Conservation (phyloP, 345 rosid species). For the Eucalyptus grandis region DNA sequence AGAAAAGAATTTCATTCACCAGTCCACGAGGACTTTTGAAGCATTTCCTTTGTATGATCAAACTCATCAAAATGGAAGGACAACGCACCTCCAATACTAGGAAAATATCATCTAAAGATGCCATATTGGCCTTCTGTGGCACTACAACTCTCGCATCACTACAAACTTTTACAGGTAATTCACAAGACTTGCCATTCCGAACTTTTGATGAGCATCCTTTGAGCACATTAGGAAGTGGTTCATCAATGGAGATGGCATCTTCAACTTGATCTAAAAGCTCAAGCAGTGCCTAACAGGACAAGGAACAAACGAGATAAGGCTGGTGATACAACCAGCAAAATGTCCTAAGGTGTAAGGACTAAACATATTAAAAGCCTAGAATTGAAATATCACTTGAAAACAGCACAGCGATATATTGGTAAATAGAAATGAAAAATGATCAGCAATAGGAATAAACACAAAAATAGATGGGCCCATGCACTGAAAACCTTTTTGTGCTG, state of each 20-base stretch:
- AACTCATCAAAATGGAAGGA: not conserved
- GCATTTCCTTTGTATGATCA: not conserved
- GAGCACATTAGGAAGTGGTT: slow-evolving; percentile 16
- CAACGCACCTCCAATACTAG: slow-evolving; percentile 80
- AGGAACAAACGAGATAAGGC: not conserved
- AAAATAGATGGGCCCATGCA: not conserved
- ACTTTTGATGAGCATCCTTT: slow-evolving; percentile 20
- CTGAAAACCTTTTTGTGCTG: slow-evolving; percentile 73
- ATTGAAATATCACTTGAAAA: not conserved
- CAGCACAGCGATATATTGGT: not conserved
- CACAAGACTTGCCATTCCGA: slow-evolving; percentile 14
- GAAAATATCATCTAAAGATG: slow-evolving; percentile 26
- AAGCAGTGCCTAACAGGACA: slow-evolving; percentile 55
- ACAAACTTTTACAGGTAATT: not conserved
- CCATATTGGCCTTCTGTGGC: slow-evolving; percentile 1
- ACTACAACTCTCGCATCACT: slow-evolving; percentile 5
- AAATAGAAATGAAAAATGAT: not conserved
- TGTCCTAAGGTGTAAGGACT: not conserved
- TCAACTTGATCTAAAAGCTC: slow-evolving; percentile 91
- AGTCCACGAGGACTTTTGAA: not conserved
- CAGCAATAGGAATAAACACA: not conserved
- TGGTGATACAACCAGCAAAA: not conserved
- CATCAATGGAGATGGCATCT: slow-evolving; percentile 78
- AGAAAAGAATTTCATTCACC: not conserved
- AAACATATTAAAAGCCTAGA: not conserved